A percentile compares a stretch with the other conserved stretches of the same genome.
Evolutionary conservation across 768 basidiomycete species (phyloP).

Genomic region (Imleria badia): DNA sequence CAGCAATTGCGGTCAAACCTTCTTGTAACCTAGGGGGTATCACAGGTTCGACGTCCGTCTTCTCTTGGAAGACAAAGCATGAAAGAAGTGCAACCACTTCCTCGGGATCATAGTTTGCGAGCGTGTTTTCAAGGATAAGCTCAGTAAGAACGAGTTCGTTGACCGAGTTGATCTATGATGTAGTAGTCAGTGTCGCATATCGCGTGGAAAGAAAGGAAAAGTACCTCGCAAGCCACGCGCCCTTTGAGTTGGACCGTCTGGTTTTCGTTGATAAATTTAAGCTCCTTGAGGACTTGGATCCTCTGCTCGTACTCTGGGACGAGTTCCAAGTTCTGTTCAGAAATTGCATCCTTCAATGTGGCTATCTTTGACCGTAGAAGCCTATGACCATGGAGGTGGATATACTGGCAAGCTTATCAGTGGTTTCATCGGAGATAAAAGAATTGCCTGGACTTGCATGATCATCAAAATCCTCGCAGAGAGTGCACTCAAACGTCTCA

Average conservation of each 20-base stretch:
- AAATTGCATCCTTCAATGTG: slow-evolving; percentile 78
- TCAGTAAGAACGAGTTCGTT: slow-evolving; percentile 96
- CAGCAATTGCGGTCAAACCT: slow-evolving; percentile 75
- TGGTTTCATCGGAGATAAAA: slow-evolving; percentile 2
- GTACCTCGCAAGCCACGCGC: slow-evolving; percentile 95
- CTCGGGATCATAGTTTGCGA: slow-evolving; percentile 88
- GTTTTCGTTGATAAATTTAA: slow-evolving; percentile 94
- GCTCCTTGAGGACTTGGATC: slow-evolving; percentile 83
- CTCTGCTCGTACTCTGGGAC: slow-evolving; percentile 97
- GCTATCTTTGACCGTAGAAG: slow-evolving; percentile 73
- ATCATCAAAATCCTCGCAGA: slow-evolving; percentile 66
- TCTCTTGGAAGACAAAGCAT: slow-evolving; percentile 98
- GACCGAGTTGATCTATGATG: slow-evolving; percentile 89
- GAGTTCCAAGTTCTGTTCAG: slow-evolving; percentile 95
- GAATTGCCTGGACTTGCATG: slow-evolving; percentile 56
- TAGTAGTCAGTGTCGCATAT: background rate
- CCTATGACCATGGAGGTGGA: slow-evolving; percentile 70
- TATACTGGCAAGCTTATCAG: slow-evolving; percentile 55
- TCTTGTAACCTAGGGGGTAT: slow-evolving; percentile 77
- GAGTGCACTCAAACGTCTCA: slow-evolving; percentile 45
- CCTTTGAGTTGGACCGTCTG: slow-evolving; percentile 95
- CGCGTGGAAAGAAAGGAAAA: slow-evolving; percentile 2
- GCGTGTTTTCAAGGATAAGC: slow-evolving; percentile 92
- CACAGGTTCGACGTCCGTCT: slow-evolving; percentile 85
- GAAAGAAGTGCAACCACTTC: slow-evolving; percentile 96